Percentiles rank a stretch among this genome's conserved stretches.
Conservation (phyloP, 2,329 filamentous ascomycete species). For the Fusarium chlamydosporum region DNA sequence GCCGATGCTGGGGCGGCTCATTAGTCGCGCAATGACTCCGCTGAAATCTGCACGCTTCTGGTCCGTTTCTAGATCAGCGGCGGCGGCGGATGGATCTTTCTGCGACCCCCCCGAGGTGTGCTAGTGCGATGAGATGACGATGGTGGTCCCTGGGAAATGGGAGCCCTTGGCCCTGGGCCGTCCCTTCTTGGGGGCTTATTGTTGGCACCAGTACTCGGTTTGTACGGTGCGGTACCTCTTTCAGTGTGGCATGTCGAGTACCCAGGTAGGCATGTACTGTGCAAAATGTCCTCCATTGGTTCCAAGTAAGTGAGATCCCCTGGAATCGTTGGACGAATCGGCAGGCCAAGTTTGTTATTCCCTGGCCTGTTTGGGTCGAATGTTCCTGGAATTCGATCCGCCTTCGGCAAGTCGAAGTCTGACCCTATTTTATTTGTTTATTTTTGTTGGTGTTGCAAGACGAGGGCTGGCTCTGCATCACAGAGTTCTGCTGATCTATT, state of each 20-base stretch:
- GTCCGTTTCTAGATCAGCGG: constrained; percentile 53
- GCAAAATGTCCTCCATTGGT: constrained; percentile 33
- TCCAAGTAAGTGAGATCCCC: constrained; percentile 27
- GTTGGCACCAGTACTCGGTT: constrained; percentile 8
- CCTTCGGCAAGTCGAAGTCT: constrained; percentile 35
- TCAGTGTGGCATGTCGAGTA: constrained; percentile 29
- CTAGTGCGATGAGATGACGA: constrained; percentile 36
- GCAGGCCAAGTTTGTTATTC: constrained; percentile 40
- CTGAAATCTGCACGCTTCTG: constrained; percentile 50
- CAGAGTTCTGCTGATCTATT: neutral
- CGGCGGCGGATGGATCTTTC: constrained; percentile 47
- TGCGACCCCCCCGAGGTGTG: constrained; percentile 32
- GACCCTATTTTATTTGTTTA: constrained; percentile 34
- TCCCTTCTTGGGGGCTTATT: constrained; percentile 31
- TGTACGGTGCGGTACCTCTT: constrained; percentile 1
- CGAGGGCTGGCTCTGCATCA: neutral
- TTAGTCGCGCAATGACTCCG: constrained; percentile 47
- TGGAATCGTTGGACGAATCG: constrained; percentile 40
- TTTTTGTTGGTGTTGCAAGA: constrained; percentile 14
- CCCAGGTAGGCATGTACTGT: constrained; percentile 7
- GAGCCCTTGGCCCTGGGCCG: constrained; percentile 24
- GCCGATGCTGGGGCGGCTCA: constrained; percentile 50
- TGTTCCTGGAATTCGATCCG: constrained; percentile 43
- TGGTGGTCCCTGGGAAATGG: constrained; percentile 38
- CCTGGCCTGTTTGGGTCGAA: constrained; percentile 43